Percentiles rank a stretch among this genome's conserved stretches.
Evolutionary conservation across 2,329 filamentous ascomycete genomes (phyloP).

Genomic region (Pleomassaria siparia): DNA sequence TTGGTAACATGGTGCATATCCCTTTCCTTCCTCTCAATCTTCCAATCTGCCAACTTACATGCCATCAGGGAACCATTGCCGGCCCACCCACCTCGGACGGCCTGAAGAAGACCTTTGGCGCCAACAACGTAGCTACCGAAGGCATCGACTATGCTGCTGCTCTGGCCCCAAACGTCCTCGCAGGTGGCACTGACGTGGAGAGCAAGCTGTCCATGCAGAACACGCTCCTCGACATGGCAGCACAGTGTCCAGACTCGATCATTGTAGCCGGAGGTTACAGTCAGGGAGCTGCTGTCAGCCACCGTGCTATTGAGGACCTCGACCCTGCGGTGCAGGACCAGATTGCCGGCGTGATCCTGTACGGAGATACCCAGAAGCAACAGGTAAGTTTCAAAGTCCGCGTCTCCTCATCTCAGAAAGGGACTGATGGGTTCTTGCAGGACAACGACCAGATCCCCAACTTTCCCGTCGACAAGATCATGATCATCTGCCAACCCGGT

Average conservation of each 20-base stretch:
- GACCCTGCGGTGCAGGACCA: constrained; percentile 27
- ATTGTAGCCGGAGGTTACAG: constrained; percentile 37
- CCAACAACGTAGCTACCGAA: constrained; percentile 32
- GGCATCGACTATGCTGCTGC: constrained; percentile 35
- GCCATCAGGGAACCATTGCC: constrained; percentile 38
- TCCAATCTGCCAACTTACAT: background rate
- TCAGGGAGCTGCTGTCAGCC: constrained; percentile 39
- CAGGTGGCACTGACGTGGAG: constrained; percentile 28
- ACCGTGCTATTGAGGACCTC: constrained; percentile 35
- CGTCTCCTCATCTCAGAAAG: background rate
- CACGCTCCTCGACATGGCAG: constrained; percentile 27
- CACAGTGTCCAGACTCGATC: constrained; percentile 34
- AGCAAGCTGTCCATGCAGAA: constrained; percentile 24
- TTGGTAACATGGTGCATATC: constrained; percentile 51
- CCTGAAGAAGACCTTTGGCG: constrained; percentile 30
- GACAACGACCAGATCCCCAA: constrained; percentile 44
- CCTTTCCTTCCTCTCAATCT: constrained; percentile 26
- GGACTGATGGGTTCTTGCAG: constrained; percentile 9
- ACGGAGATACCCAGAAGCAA: constrained; percentile 50
- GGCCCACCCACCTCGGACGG: constrained; percentile 36
- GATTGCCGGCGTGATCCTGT: constrained; percentile 47
- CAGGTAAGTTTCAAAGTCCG: constrained; percentile 12
- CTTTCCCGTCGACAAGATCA: constrained; percentile 47
- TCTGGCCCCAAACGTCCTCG: constrained; percentile 30
- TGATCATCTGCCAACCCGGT: constrained; percentile 53